A percentile compares a stretch with the other conserved stretches of the same genome.
Evolutionary conservation across 345 rosid genomes (phyloP).

Genomic region (Camelina laxa): DNA sequence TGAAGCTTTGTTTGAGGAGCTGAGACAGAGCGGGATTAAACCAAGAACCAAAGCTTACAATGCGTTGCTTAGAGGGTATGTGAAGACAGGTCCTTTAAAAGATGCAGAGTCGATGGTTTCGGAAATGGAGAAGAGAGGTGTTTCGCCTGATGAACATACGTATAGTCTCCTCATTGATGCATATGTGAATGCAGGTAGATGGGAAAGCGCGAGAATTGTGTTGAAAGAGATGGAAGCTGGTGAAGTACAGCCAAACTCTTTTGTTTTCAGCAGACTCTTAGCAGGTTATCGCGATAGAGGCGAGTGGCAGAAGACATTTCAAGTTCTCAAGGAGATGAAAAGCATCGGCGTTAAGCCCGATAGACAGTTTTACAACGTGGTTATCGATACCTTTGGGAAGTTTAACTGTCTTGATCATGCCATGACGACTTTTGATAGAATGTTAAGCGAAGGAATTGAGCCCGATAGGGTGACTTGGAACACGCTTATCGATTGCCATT

Average conservation of each 20-base stretch:
- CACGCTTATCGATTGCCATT: constrained; percentile 89
- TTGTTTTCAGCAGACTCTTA: constrained; percentile 78
- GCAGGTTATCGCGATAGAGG: constrained; percentile 87
- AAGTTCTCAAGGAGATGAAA: constrained; percentile 92
- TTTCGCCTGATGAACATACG: constrained; percentile 82
- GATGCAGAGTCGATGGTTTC: constrained; percentile 83
- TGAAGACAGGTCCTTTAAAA: constrained; percentile 67
- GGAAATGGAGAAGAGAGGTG: constrained; percentile 90
- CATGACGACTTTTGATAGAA: constrained; percentile 76
- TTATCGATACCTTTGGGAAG: constrained; percentile 95
- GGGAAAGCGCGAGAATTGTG: constrained; percentile 95
- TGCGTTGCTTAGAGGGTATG: constrained; percentile 87
- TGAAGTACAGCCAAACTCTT: constrained; percentile 71
- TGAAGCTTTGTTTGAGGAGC: constrained; percentile 92
- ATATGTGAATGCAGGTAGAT: constrained; percentile 83
- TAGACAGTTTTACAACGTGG: constrained; percentile 86
- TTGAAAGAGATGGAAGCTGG: constrained; percentile 93
- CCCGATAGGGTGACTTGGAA: constrained; percentile 94
- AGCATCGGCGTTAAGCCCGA: constrained; percentile 80
- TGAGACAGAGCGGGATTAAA: constrained; percentile 73
- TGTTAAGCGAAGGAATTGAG: constrained; percentile 77
- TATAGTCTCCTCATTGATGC: constrained; percentile 90
- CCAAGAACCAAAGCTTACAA: constrained; percentile 84
- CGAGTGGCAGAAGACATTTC: constrained; percentile 94
- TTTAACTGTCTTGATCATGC: constrained; percentile 91